Base-by-base conservation (phyloP, 139 green algal genomes). In the Limnomonas spitsbergensis region DNA sequence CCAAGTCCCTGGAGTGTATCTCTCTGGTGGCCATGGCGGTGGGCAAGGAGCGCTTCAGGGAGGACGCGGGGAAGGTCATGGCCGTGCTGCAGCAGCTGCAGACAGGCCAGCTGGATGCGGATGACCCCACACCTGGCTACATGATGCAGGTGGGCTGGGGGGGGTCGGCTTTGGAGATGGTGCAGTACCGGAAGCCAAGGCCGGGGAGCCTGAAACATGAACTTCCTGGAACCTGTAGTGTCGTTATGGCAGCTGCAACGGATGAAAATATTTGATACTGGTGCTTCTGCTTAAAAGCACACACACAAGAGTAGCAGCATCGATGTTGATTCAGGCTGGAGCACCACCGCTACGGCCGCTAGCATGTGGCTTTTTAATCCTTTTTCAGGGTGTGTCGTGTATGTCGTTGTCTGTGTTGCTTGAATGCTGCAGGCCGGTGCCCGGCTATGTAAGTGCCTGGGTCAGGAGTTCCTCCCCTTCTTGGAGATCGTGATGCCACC, bases 11-110 rank as follows among this genome's bases (percentile, higher is more conserved):
- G 75, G 96, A 99, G 88, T 99, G 96, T 86, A 92, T 99, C 74
- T 93, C 81, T 29, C 89, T 99, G 40, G 94, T 99, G 72, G 96
- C 94, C 84, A 98, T 99, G 94, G 94, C 96, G 2, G 96, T 99
- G 53, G 96, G 96, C 42, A 89, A 89, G 56, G 95, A 99, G 29
- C 84, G 86, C 24, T 99, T 99, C 86, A 79, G 90, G 2, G 52
- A 72, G 0, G 94, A 99, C 80, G 96, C 96, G 2, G 82, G 88
- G 31, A 84, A 83, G 24, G 87, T 98, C 32, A 97, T 98, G 94
- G 73, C 89, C 35, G 89, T 97, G 78, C 92, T 98, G 80, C 84
- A 92, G 84, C 69, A 83, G 75, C 89, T 98, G 76, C 88, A 84
- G 79, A 32, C 71, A 26, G 70, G 78, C 4, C 83, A 88, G 38